Evolutionary conservation across 768 basidiomycete species (phyloP), one percentile per base, ranked within the genome.

Genomic region (Termitomyces sp.): DNA sequence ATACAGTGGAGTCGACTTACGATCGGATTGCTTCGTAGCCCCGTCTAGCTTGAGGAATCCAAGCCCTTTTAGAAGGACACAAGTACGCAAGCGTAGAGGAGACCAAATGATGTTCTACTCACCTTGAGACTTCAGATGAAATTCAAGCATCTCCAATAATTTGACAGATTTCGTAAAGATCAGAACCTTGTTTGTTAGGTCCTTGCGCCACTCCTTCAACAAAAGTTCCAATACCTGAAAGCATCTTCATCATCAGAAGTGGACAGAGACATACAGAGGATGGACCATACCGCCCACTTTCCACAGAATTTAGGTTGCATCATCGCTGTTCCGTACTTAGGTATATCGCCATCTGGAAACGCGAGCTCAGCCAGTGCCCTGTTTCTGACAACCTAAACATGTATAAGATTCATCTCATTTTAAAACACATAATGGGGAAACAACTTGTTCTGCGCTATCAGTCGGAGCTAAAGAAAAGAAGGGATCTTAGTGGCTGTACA

Each of bases 131-230:
- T 74, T 75, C 13, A 94, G 78, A 68, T 91, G 88, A 63, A 83
- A 88, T 36, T 88, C 83, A 27, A 97, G 72, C 85, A 94, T 92
- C 18, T 90, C 87, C 13, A 98, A 76, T 26, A 98, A 73, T 68
- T 94, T 93, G 55, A 95, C 91, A 1, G 92, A 90, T 68, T 94
- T 94, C 3, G 94, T 94, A 72, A 98, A 98, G 57, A 98, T 86
- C 43, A 98, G 76, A 41, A 97, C 92, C 72, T 97, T 98, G 72
- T 91, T 94, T 0, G 80, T 76, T 7, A 64, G 65, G 47, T 86
- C 84, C 63, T 81, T 81, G 64, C 81, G 79, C 82, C 87, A 86
- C 46, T 86, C 80, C 47, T 78, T 80, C 22, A 98, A 74, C 2
- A 90, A 73, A 7, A 76, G 74, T 57, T 86, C 78, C 8, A 94